A percentile compares a stretch with the other conserved stretches of the same genome.
phyloP scores from a whole-genome alignment of 352 stramenopile genomes.

The Pythium utonaiense region DNA sequence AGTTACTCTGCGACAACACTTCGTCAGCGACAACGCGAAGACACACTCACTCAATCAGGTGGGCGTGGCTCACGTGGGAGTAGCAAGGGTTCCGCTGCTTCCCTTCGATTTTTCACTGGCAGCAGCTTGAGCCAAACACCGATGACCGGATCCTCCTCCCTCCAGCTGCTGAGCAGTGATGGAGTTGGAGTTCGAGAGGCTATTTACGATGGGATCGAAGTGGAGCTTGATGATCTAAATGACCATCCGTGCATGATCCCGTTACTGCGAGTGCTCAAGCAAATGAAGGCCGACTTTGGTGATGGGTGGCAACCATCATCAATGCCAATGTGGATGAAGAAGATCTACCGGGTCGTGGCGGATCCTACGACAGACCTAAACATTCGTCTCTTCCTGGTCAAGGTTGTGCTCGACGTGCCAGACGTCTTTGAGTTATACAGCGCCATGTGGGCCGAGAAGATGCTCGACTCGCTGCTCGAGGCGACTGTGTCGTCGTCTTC shows the following conservation, averaged over 20 bases:
- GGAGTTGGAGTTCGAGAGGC: slow-evolving; percentile 22
- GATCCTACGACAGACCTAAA: slow-evolving; percentile 41
- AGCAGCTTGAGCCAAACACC: slow-evolving; percentile 70
- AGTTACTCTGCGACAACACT: slow-evolving; percentile 38
- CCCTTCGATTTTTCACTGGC: slow-evolving; percentile 64
- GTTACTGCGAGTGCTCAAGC: slow-evolving; percentile 60
- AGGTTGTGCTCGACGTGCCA: slow-evolving; percentile 65
- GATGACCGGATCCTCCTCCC: slow-evolving; percentile 9
- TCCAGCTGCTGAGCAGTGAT: slow-evolving; percentile 16
- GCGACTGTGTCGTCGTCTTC: slow-evolving; percentile 28
- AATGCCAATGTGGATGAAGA: slow-evolving; percentile 83
- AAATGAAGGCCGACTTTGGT: slow-evolving; percentile 76
- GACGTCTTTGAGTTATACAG: slow-evolving; percentile 52
- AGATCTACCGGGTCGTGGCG: slow-evolving; percentile 49
- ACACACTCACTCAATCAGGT: background rate
- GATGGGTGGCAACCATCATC: slow-evolving; percentile 36
- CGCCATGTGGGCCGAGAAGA: slow-evolving; percentile 41
- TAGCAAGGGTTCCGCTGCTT: slow-evolving; percentile 16
- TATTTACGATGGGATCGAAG: slow-evolving; percentile 35
- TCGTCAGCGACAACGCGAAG: slow-evolving; percentile 28
- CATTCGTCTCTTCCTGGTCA: slow-evolving; percentile 67
- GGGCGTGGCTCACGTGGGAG: slow-evolving; percentile 21
- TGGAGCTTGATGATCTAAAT: slow-evolving; percentile 78
- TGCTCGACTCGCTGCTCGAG: slow-evolving; percentile 58
- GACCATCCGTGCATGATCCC: slow-evolving; percentile 74